Evolutionary conservation across 768 basidiomycete genomes (phyloP).

Genomic region (Rhizopogon vulgaris): DNA sequence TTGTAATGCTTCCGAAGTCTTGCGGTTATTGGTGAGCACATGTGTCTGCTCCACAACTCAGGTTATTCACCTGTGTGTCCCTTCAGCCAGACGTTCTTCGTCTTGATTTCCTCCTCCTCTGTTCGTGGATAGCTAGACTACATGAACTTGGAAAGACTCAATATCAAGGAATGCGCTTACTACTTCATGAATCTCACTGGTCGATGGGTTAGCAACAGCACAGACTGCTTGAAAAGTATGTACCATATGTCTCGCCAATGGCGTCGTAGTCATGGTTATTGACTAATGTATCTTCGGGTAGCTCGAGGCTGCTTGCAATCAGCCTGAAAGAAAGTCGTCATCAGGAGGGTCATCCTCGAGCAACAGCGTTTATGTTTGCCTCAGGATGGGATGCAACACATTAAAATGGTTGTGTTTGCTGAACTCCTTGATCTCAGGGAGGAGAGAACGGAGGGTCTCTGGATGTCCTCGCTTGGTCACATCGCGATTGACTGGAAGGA

Average conservation of each 20-base stretch:
- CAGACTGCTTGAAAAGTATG: background rate
- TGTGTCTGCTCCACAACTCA: too few species aligned
- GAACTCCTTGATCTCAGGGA: conserved; percentile 49
- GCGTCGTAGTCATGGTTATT: conserved; percentile 41
- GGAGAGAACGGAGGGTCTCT: conserved; percentile 38
- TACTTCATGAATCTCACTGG: conserved; percentile 65
- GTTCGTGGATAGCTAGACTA: conserved; percentile 41
- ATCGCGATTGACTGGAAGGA: conserved; percentile 41
- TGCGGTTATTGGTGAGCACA: background rate
- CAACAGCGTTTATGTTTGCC: conserved; percentile 19
- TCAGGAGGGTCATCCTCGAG: background rate
- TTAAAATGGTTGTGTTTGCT: conserved; percentile 44
- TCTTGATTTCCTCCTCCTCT: conserved; percentile 42
- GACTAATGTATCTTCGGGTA: conserved; percentile 47
- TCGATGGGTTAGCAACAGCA: background rate
- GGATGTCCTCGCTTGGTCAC: conserved; percentile 45
- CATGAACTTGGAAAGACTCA: background rate
- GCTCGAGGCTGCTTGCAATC: conserved; percentile 45
- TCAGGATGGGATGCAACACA: conserved; percentile 43
- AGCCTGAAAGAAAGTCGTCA: conserved; percentile 26
- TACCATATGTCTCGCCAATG: conserved; percentile 38
- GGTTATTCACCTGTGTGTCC: conserved; percentile 44
- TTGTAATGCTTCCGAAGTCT: conserved; percentile 52
- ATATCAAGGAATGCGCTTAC: conserved; percentile 26
- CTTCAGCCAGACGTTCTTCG: conserved; percentile 53